Evolutionary conservation across 768 basidiomycete species (phyloP).

Genomic region (Tylopilus balloui): DNA sequence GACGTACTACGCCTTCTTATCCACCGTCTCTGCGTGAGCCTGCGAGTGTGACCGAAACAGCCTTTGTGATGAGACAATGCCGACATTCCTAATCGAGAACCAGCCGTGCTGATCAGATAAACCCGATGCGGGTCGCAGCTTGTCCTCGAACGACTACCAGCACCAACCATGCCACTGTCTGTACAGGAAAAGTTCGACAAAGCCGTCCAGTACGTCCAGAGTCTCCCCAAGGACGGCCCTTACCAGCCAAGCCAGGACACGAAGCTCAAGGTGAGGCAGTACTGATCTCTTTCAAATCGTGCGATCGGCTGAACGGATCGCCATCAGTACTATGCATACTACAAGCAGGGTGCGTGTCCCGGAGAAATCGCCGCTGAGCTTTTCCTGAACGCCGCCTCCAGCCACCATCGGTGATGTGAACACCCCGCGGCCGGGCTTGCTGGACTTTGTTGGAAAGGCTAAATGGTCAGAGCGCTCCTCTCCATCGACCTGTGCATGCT

Average conservation of each 20-base stretch:
- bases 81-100: constrained; percentile 14
- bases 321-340: constrained; percentile 87
- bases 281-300: neutral
- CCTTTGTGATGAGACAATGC: constrained; percentile 5
- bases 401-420: constrained; percentile 73
- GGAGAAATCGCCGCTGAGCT: constrained; percentile 1
- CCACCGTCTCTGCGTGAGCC: neutral
- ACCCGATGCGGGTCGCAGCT: neutral
- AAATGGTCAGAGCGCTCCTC: constrained; percentile 67
- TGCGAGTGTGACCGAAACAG: constrained; percentile 3
- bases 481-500: neutral
- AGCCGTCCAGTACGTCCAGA: constrained; percentile 62
- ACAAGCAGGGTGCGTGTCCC: constrained; percentile 73
- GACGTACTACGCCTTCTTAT: neutral
- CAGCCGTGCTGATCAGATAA: constrained; percentile 19
- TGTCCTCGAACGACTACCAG: neutral
- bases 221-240: constrained; percentile 67
- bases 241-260: constrained; percentile 70
- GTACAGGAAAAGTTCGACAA: constrained; percentile 62
- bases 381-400: constrained; percentile 28
- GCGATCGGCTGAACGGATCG: constrained; percentile 7
- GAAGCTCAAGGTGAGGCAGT: constrained; percentile 68
- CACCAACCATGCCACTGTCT: constrained; percentile 46
- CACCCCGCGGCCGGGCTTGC: constrained; percentile 59
- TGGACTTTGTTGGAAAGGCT: constrained; percentile 84